phyloP scores from a whole-genome alignment of 495 filamentous ascomycete species.

The Aspergillus coremiiformis region DNA sequence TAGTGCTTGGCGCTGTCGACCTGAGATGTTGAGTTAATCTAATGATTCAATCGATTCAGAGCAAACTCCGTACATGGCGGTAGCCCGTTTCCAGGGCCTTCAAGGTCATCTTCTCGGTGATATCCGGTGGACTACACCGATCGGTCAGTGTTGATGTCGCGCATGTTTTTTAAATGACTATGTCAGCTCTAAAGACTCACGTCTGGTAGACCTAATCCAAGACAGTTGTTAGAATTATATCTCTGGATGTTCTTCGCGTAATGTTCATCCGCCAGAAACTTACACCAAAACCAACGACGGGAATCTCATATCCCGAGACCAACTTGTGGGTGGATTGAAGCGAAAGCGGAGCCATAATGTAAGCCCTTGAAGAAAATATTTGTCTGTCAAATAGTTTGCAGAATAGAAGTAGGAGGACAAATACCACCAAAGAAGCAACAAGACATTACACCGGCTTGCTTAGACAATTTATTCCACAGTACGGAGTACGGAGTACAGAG shows the following conservation, averaged over 20 bases:
- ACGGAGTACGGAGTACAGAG: too few relatives aligned
- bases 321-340: slow-evolving; percentile 61
- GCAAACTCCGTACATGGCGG: slow-evolving; percentile 48
- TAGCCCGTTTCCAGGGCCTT: slow-evolving; percentile 66
- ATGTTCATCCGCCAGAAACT: slow-evolving; percentile 16
- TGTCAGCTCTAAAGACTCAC: slow-evolving; percentile 29
- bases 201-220: slow-evolving; percentile 63
- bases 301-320: slow-evolving; percentile 72
- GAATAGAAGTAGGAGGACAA: background rate
- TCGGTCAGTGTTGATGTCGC: background rate
- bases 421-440: background rate
- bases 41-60: background rate
- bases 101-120: slow-evolving; percentile 47
- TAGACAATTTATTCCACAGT: background rate
- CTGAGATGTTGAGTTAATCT: slow-evolving; percentile 6
- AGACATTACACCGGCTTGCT: background rate
- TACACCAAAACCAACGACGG: slow-evolving; percentile 66
- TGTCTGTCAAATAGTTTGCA: background rate
- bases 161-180: background rate
- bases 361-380: too few relatives aligned
- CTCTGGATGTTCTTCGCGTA: background rate
- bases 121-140: slow-evolving; percentile 40
- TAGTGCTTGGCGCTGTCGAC: slow-evolving; percentile 50
- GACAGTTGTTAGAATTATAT: slow-evolving; percentile 5
- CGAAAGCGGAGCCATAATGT: slow-evolving; percentile 48